Evolutionary conservation across 257 asterid genomes (phyloP), one percentile per base, ranked within the genome.

Genomic region (Solanum appendiculatum): DNA sequence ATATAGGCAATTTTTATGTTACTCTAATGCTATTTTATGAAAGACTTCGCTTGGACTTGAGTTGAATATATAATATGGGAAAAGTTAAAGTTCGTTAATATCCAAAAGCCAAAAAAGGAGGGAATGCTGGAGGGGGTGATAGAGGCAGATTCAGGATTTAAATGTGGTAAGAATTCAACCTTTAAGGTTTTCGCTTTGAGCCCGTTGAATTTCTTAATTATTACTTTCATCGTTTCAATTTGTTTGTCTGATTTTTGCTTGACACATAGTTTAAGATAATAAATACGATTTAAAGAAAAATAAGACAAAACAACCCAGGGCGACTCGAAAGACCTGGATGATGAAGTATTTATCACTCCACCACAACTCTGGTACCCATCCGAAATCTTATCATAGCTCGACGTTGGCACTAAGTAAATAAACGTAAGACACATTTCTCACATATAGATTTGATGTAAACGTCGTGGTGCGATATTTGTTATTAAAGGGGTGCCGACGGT

Each of bases 21-120:
- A 40, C 63, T 64, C 60, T 16, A 78, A 7, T 27, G 39, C 15
- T 46, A 29, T 80, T 80, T 29, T 7, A 80, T 80, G 85, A 80
- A 5, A 46, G 66, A 29, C 39, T 48, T 46, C 11, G 20, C 5
- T 80, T 46, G 37, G 29, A 10, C 42, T 10, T 46, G 0, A 20
- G 68, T 9, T 46, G 68, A 80, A 80, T 80, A 46, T 80, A 29
- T 80, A 80, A 46, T 80, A 31, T 9, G 12, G 25, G 42, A 80
- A 80, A 80, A 48, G 85, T 46, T 80, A 29, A 80, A 80, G 85
- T 80, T 46, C 29, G 66, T 48, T 80, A 29, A 9, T 29, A 29
- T 9, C 25, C 42, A 80, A 80, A 80, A 46, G 44, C 68, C 31
- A 29, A 48, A 80, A 80, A 46, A 25, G 85, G 1, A 27, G 29